A percentile compares a stretch with the other conserved stretches of the same genome.
Conservation (phyloP, 2,329 filamentous ascomycete species). For the Xylariaceae sp. region DNA sequence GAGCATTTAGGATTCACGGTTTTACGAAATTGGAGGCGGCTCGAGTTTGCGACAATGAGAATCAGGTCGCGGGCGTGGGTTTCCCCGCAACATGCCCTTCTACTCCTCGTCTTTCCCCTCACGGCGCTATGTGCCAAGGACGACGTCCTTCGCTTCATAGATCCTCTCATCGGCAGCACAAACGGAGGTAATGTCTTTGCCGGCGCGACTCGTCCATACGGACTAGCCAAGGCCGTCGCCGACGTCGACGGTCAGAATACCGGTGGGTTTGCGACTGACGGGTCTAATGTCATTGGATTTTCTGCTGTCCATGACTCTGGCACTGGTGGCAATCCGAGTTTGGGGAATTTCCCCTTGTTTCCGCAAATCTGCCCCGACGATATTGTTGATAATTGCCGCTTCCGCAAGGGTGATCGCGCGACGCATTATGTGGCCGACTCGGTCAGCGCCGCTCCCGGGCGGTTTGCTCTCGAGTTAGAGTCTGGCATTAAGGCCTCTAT, state of each 20-base stretch:
- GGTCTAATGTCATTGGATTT: constrained; percentile 46
- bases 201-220: constrained; percentile 51
- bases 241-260: constrained; percentile 45
- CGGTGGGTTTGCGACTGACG: constrained; percentile 43
- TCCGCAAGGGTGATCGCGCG: constrained; percentile 43
- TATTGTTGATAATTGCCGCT: constrained; percentile 52
- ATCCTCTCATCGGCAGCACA: constrained; percentile 51
- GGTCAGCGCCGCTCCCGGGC: constrained; percentile 47
- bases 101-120: constrained; percentile 15
- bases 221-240: constrained; percentile 52
- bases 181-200: constrained; percentile 56
- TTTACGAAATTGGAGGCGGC: neutral
- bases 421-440: constrained; percentile 37
- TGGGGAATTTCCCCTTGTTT: constrained; percentile 45
- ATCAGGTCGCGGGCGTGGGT: constrained; percentile 1
- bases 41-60: neutral
- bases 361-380: constrained; percentile 40
- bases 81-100: constrained; percentile 12
- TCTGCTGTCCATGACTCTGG: constrained; percentile 42
- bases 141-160: constrained; percentile 28
- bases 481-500: constrained; percentile 53
- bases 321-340: constrained; percentile 40
- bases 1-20: neutral
- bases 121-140: constrained; percentile 7
- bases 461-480: constrained; percentile 52